Evolutionary conservation across 148 eudicot genomes (phyloP).

Genomic region (Nyssa sinensis): DNA sequence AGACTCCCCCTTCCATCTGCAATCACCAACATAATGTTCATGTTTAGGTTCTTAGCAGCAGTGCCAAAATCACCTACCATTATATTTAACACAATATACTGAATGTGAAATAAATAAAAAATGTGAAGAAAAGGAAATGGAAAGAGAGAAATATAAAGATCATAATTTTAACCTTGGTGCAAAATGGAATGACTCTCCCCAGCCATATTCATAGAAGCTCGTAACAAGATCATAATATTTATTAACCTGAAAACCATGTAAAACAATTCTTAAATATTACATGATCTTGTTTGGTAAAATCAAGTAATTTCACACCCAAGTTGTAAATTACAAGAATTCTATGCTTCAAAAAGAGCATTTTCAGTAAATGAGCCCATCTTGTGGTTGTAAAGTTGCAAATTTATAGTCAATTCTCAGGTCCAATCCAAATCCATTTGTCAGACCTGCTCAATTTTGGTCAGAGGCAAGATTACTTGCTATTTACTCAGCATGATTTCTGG

Average conservation of each 20-base stretch:
- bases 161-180: slow-evolving; percentile 54
- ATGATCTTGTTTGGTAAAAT: not conserved
- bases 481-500: too few species aligned
- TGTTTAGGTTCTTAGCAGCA: not conserved
- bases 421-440: not conserved
- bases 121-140: not conserved
- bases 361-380: too few species aligned
- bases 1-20: slow-evolving; percentile 94
- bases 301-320: not conserved
- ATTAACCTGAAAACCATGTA: slow-evolving; percentile 63
- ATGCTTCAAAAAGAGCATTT: not conserved
- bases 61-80: not conserved
- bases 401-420: not conserved
- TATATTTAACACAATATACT: too few species aligned
- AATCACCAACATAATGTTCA: not conserved
- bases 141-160: not conserved
- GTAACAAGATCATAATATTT: slow-evolving; percentile 94
- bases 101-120: not conserved
- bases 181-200: slow-evolving; percentile 99
- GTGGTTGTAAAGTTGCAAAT: not conserved
- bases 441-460: too few species aligned
- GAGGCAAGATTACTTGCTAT: too few species aligned
- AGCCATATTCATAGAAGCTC: slow-evolving; percentile 97
- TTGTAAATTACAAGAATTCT: not conserved
- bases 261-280: too few species aligned